Evolutionary conservation across 129 eudicot genomes (phyloP), one percentile per base, ranked within the genome.

Genomic region (Calendula officinalis): DNA sequence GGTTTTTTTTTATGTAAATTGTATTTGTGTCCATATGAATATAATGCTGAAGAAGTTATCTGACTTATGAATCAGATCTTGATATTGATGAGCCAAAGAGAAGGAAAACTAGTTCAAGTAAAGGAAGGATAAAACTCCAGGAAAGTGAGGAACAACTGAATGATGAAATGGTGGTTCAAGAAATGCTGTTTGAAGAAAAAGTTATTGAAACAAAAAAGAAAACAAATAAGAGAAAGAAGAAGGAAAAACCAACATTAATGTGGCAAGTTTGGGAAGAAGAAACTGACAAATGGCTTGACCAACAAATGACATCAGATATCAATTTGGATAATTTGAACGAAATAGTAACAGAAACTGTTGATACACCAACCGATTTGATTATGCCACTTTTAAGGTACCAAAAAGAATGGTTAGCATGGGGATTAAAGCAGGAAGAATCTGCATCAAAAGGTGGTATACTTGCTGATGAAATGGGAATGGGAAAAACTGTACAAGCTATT

Each of bases 391-490:
- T 94, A 69, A 86, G 92, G 77, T 94, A 85, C 82, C 99, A 94
- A 72, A 88, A 81, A 44, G 99, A 92, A 74, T 92, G 99, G 99
- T 70, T 92, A 75, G 82, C 96, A 42, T 92, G 99, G 99, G 89
- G 92, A 15, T 67, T 88, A 66, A 80, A 78, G 50, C 99, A 94
- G 74, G 99, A 94, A 71, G 92, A 88, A 66, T 91, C 96, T 66
- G 56, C 68, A 41, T 72, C 80, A 45, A 75, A 76, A 68, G 99
- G 97, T 33, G 99, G 99, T 40, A 89, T 88, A 47, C 95, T 94
- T 71, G 99, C 97, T 27, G 99, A 94, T 75, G 97, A 85, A 77
- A 89, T 89, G 94, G 97, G 97, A 17, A 89, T 89, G 97, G 97
- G 97, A 38, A 89, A 94, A 69, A 94, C 99, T 15, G 75, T 83